Percentiles rank a stretch among this genome's conserved stretches.
These are phyloP conservation scores for Cordyceps farinosa DNA, from an alignment of 2,329 filamentous ascomycete species.

Conservation along the genomic window DNA sequence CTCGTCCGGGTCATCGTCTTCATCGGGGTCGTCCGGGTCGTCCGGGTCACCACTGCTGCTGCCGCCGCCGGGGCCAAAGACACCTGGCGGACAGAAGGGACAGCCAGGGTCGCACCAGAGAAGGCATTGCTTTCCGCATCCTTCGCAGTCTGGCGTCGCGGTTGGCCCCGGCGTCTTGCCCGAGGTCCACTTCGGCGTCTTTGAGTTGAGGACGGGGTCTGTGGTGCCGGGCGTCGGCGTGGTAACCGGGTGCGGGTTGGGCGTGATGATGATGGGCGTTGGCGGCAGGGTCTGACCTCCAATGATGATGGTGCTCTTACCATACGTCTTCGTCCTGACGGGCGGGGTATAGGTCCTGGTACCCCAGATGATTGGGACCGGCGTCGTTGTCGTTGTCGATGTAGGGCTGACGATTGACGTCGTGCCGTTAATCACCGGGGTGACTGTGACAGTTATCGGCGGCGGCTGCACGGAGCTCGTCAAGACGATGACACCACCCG, in stretches of 20 bases:
- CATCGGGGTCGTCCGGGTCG: constrained; percentile 3
- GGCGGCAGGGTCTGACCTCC: constrained; percentile 6
- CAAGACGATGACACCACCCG: background rate
- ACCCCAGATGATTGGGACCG: constrained; percentile 7
- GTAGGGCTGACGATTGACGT: constrained; percentile 8
- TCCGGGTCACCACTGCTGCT: constrained; percentile 3
- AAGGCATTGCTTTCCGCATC: constrained; percentile 5
- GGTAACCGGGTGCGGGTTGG: constrained; percentile 9
- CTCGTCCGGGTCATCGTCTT: no score
- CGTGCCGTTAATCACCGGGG: constrained; percentile 8
- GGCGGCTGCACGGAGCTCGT: constrained; percentile 15
- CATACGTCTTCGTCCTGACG: background rate
- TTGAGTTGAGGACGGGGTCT: constrained; percentile 12
- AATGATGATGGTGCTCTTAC: constrained; percentile 11
- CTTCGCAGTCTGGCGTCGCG: background rate
- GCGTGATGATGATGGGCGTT: background rate
- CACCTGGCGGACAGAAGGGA: constrained; percentile 12
- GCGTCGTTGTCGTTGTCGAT: background rate
- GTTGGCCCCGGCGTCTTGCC: constrained; percentile 9
- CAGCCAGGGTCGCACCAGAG: constrained; percentile 15
- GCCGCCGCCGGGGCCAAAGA: background rate
- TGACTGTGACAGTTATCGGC: constrained; percentile 7
- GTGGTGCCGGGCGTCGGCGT: constrained; percentile 5
- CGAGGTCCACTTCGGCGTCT: constrained; percentile 5
- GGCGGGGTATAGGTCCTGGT: constrained; percentile 3